Evolutionary conservation across 306 rosid genomes (phyloP).

Genomic region (Senna siamea): DNA sequence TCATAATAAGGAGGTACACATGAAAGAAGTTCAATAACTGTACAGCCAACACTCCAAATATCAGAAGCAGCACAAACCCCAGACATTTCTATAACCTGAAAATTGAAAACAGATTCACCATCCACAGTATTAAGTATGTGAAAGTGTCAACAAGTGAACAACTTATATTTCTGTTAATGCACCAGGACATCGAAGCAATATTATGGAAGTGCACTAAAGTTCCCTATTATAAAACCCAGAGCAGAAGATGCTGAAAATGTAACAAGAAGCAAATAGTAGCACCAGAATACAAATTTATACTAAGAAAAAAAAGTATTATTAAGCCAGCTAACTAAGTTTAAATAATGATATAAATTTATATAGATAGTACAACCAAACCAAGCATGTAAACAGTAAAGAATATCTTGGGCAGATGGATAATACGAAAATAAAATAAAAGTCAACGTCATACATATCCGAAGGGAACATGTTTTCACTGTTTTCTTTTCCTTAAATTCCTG

Average conservation of each 20-base stretch:
- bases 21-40: constrained; percentile 97
- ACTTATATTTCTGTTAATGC: no score
- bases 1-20: constrained; percentile 98
- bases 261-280: background rate
- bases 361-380: background rate
- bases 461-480: no score
- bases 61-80: constrained; percentile 99
- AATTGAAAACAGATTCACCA: constrained; percentile 2
- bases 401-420: background rate
- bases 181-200: no score
- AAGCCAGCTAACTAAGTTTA: background rate
- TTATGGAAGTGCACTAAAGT: no score
- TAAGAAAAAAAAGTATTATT: background rate
- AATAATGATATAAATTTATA: background rate
- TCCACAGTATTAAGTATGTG: no score
- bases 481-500: no score
- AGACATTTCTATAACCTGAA: constrained; percentile 98
- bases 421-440: no score
- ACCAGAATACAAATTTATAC: background rate
- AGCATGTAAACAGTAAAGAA: background rate
- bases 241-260: background rate
- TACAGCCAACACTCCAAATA: constrained; percentile 99
- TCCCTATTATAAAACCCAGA: background rate
- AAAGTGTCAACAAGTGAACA: no score
- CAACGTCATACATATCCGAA: background rate